Evolutionary conservation across 1,284 basidiomycete species (phyloP).

Genomic region (Rhizopogon parksii): DNA sequence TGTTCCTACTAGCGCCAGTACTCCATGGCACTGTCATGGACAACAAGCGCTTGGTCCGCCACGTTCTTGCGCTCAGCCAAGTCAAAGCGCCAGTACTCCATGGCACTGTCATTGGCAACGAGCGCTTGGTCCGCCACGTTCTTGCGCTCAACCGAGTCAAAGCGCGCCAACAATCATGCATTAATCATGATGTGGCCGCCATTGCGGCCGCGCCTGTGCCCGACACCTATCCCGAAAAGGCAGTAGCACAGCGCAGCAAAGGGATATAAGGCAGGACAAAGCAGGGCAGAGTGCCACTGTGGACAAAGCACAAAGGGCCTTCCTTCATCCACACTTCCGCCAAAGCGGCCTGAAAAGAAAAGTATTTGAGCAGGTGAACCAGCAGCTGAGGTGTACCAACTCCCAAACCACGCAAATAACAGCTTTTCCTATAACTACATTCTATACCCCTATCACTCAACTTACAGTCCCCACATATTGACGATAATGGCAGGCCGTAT

Average conservation of each 20-base stretch:
- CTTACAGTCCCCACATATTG: no score
- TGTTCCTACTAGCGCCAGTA: background rate
- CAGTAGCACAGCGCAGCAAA: background rate
- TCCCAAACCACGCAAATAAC: background rate
- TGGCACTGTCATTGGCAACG: background rate
- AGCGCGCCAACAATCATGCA: background rate
- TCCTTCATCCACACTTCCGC: background rate
- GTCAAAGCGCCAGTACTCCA: background rate
- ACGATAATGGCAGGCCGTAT: no score
- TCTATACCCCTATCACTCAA: background rate
- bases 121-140: background rate
- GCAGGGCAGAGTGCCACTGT: background rate
- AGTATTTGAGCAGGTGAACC: background rate
- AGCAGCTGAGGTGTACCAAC: background rate
- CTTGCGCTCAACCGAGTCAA: background rate
- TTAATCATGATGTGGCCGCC: no score
- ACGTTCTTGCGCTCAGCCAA: background rate
- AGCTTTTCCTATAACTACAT: background rate
- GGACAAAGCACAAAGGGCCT: background rate
- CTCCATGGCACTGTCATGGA: background rate
- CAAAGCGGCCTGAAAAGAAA: background rate
- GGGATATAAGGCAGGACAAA: background rate
- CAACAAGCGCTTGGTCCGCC: background rate
- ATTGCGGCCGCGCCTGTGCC: background rate
- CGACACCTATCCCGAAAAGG: background rate